Conservation (phyloP, 805 yeast species). For the Metschnikowia lunata region DNA sequence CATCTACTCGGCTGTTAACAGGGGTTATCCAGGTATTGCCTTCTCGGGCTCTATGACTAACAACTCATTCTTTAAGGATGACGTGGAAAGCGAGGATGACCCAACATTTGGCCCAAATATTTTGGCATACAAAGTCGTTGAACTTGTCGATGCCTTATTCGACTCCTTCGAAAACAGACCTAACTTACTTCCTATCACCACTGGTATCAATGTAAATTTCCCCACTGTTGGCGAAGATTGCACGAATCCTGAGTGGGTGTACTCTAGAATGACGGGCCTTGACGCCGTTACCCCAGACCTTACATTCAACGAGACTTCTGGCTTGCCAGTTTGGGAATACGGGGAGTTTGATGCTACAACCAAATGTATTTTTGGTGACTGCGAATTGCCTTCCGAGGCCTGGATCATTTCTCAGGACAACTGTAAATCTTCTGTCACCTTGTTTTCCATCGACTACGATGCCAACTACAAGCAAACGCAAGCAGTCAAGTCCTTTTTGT, state of each 20-base stretch:
- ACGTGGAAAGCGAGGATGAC: conserved; percentile 17
- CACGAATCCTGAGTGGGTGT: conserved; percentile 38
- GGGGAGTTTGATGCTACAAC: conserved; percentile 34
- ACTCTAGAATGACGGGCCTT: conserved; percentile 45
- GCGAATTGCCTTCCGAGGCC: conserved; percentile 21
- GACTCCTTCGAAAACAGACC: conserved; percentile 14
- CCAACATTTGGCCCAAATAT: conserved; percentile 22
- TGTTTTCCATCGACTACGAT: conserved; percentile 47
- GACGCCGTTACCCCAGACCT: conserved; percentile 29
- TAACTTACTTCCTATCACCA: conserved; percentile 18
- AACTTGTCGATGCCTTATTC: conserved; percentile 19
- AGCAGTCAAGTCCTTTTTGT: conserved; percentile 14
- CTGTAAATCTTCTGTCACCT: conserved; percentile 44
- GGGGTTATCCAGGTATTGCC: conserved; percentile 25
- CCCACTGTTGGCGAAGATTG: conserved; percentile 29
- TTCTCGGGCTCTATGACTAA: conserved; percentile 24
- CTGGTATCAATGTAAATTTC: conserved; percentile 25
- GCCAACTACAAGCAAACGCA: conserved; percentile 23
- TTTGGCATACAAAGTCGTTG: conserved; percentile 23
- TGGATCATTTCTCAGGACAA: conserved; percentile 22
- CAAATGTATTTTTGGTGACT: conserved; percentile 24
- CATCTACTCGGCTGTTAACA: conserved; percentile 22
- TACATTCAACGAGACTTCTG: conserved; percentile 38
- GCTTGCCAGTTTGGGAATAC: conserved; percentile 18
- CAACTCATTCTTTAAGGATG: conserved; percentile 27